Conservation (phyloP, 345 rosid genomes). For the Laguncularia racemosa region DNA sequence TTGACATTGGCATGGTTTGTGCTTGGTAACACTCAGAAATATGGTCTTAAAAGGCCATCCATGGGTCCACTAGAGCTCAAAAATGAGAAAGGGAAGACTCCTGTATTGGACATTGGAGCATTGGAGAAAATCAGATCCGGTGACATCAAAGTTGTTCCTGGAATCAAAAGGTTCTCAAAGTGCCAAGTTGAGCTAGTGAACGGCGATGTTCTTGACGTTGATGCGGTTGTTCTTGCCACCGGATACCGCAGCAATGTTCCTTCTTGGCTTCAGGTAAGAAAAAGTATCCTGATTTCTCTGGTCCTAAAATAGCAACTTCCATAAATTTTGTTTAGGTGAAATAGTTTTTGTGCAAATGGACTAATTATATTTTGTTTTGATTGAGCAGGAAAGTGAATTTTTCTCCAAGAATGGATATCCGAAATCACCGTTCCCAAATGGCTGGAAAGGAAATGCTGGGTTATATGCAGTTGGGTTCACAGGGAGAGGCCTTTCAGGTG, state of each 20-base stretch:
- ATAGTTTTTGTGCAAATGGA: too few species aligned
- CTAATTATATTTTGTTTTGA: slow-evolving; percentile 14
- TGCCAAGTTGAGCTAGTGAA: slow-evolving; percentile 53
- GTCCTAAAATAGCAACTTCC: too few species aligned
- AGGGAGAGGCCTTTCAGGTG: slow-evolving; percentile 85
- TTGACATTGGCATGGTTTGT: slow-evolving; percentile 43
- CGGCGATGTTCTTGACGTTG: slow-evolving; percentile 46
- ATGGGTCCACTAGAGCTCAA: slow-evolving; percentile 68
- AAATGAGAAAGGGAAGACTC: slow-evolving; percentile 57
- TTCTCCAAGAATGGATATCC: slow-evolving; percentile 74
- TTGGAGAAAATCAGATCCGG: slow-evolving; percentile 60
- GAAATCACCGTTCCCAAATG: slow-evolving; percentile 54
- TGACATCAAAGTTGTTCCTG: slow-evolving; percentile 61
- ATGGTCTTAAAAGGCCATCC: slow-evolving; percentile 58
- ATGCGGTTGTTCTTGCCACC: slow-evolving; percentile 64
- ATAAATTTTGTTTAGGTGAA: too few species aligned
- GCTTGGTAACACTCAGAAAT: slow-evolving; percentile 47
- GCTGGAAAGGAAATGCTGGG: slow-evolving; percentile 80
- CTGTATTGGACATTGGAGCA: slow-evolving; percentile 78
- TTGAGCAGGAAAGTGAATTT: slow-evolving; percentile 60
- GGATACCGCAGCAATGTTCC: slow-evolving; percentile 61
- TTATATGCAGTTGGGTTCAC: slow-evolving; percentile 92
- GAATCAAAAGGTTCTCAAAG: slow-evolving; percentile 45
- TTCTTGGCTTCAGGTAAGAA: slow-evolving; percentile 66
- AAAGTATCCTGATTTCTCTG: slow-evolving; percentile 2